Evolutionary conservation across 805 yeast species (phyloP).

Genomic region (Candida nitratophila): DNA sequence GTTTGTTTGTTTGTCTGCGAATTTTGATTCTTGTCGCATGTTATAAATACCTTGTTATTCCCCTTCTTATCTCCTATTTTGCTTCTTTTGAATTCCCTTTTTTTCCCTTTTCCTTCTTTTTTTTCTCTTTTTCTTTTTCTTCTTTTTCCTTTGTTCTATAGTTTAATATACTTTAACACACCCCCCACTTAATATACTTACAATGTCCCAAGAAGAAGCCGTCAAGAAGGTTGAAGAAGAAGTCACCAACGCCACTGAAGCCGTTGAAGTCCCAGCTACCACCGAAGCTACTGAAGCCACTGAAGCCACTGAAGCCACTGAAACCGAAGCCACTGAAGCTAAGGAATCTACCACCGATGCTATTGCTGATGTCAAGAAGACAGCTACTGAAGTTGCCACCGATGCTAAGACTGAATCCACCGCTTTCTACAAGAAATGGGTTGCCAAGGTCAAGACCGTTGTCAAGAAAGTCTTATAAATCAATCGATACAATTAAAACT

Average conservation of each 20-base stretch:
- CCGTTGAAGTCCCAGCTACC: background rate
- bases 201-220: slow-evolving; percentile 2
- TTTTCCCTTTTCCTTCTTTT: too few relatives aligned
- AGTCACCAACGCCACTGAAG: too few relatives aligned
- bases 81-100: too few relatives aligned
- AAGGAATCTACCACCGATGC: slow-evolving; percentile 2
- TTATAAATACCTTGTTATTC: too few relatives aligned
- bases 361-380: slow-evolving; percentile 5
- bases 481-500: background rate
- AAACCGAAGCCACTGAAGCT: slow-evolving; percentile 1
- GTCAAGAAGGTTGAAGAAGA: background rate
- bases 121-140: background rate
- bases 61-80: too few relatives aligned
- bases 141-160: background rate
- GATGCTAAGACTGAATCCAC: slow-evolving; percentile 1
- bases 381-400: slow-evolving; percentile 3
- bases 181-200: background rate
- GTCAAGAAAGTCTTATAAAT: slow-evolving; percentile 6
- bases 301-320: background rate
- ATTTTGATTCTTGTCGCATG: too few relatives aligned
- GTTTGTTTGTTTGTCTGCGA: too few relatives aligned
- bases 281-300: background rate
- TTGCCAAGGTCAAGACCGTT: slow-evolving; percentile 21
- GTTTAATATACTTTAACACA: background rate
- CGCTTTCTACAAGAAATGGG: slow-evolving; percentile 17